phyloP scores from a whole-genome alignment of 2,329 filamentous ascomycete genomes.

The Pleomassaria siparia region DNA sequence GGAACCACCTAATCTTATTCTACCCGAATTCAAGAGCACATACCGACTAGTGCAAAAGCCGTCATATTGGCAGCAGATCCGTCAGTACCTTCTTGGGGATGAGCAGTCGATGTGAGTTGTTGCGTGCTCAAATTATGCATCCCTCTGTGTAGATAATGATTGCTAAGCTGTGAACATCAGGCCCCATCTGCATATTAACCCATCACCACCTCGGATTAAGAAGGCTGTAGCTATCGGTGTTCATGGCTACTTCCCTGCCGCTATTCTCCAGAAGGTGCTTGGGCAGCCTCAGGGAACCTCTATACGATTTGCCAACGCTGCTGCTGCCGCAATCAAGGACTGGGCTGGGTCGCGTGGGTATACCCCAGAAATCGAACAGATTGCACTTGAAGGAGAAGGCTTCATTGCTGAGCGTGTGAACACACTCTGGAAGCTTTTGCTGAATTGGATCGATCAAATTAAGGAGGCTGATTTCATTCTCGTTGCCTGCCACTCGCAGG shows the following conservation, averaged over 20 bases:
- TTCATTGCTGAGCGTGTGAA: conserved; percentile 87
- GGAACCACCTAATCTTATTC: conserved; percentile 62
- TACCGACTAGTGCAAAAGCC: conserved; percentile 56
- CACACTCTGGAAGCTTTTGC: conserved; percentile 87
- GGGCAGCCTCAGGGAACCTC: conserved; percentile 96
- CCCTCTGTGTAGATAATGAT: too few relatives aligned
- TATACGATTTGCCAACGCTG: conserved; percentile 85
- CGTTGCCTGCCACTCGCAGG: conserved; percentile 93
- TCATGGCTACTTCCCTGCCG: conserved; percentile 89
- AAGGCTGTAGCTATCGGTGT: conserved; percentile 92
- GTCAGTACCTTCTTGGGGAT: conserved; percentile 45
- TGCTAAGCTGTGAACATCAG: too few relatives aligned
- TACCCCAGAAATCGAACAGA: conserved; percentile 83
- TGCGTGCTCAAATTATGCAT: too few relatives aligned
- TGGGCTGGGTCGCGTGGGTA: conserved; percentile 74
- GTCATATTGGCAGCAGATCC: conserved; percentile 48
- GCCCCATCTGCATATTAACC: conserved; percentile 70
- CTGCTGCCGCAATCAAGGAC: conserved; percentile 77
- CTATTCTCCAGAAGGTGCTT: conserved; percentile 83
- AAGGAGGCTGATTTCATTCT: conserved; percentile 85
- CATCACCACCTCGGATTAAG: conserved; percentile 70
- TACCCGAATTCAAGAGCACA: conserved; percentile 70
- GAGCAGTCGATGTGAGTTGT: conserved; percentile 60
- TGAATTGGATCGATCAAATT: conserved; percentile 94
- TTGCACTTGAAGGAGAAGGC: conserved; percentile 92